Percentiles rank a stretch among this genome's conserved stretches.
Evolutionary conservation across 352 stramenopile species (phyloP).

Genomic region (Globisporangium parvum): DNA sequence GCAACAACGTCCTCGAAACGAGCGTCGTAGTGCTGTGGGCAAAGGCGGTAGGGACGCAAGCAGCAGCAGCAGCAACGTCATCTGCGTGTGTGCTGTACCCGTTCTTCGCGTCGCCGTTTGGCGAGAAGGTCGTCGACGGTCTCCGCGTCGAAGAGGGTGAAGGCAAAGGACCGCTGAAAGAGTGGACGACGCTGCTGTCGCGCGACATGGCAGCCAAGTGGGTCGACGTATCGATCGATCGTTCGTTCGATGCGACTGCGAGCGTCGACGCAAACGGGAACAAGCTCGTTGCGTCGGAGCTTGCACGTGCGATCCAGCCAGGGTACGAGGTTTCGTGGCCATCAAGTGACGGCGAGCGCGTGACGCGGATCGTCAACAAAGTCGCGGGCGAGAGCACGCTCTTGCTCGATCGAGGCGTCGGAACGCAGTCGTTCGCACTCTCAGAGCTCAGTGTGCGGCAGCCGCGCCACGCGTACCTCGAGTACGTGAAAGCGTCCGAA

Average conservation of each 20-base stretch:
- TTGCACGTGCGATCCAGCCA: slow-evolving; percentile 14
- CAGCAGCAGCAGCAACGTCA: background rate
- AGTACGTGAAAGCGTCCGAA: slow-evolving; percentile 57
- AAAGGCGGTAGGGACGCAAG: slow-evolving; percentile 16
- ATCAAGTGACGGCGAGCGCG: slow-evolving; percentile 16
- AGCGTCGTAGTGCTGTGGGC: slow-evolving; percentile 28
- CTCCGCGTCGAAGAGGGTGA: slow-evolving; percentile 67
- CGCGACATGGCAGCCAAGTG: slow-evolving; percentile 38
- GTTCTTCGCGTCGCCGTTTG: slow-evolving; percentile 64
- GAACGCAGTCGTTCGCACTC: slow-evolving; percentile 26
- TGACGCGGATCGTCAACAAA: slow-evolving; percentile 47
- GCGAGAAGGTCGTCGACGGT: slow-evolving; percentile 58
- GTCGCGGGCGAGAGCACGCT: slow-evolving; percentile 30
- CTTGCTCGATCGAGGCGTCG: slow-evolving; percentile 40
- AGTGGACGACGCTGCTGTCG: slow-evolving; percentile 58
- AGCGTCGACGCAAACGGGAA: slow-evolving; percentile 41
- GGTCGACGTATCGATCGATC: slow-evolving; percentile 21
- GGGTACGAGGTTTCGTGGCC: slow-evolving; percentile 36
- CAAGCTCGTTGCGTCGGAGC: slow-evolving; percentile 29
- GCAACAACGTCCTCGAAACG: slow-evolving; percentile 29
- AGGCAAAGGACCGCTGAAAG: slow-evolving; percentile 65
- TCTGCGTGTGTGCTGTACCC: slow-evolving; percentile 36
- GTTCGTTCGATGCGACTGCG: slow-evolving; percentile 12
- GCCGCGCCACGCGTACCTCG: slow-evolving; percentile 33
- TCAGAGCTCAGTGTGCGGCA: slow-evolving; percentile 35